Conservation (phyloP, 192 early-diverging fungal genomes). For the Coemansia sp. region DNA sequence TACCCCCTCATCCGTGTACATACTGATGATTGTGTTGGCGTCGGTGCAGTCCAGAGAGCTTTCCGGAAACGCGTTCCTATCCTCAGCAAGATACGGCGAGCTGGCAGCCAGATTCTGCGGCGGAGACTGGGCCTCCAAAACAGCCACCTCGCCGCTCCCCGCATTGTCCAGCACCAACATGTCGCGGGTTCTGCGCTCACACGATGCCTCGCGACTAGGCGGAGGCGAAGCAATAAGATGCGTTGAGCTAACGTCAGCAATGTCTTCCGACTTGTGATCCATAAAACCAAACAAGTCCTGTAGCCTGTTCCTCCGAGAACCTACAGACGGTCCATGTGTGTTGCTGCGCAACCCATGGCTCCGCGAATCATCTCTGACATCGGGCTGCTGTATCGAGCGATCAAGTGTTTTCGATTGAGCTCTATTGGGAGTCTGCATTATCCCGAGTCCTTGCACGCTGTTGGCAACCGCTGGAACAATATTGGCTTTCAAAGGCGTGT, state of each 20-base stretch:
- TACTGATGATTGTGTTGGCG: conserved; percentile 26
- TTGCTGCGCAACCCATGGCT: too few species aligned
- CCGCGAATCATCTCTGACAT: too few species aligned
- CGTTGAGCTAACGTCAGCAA: background rate
- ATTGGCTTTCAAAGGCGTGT: too few species aligned
- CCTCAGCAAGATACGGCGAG: background rate
- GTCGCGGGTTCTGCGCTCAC: background rate
- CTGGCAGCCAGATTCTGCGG: background rate
- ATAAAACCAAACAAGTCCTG: background rate
- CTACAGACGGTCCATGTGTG: too few species aligned
- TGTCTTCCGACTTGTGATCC: background rate
- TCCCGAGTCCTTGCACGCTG: background rate
- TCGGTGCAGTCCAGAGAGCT: background rate
- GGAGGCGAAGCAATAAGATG: conserved; percentile 11
- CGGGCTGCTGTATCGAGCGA: too few species aligned
- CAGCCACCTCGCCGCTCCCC: background rate
- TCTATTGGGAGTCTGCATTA: background rate
- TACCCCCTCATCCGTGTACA: conserved; percentile 24
- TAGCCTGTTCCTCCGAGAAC: too few species aligned
- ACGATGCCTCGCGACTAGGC: conserved; percentile 11
- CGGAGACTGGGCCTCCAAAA: conserved; percentile 5
- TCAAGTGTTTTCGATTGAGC: too few species aligned
- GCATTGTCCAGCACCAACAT: background rate
- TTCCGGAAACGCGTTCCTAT: background rate
- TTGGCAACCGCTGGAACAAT: too few species aligned